Evolutionary conservation across 257 asterid genomes (phyloP).

Genomic region (Fraxinus pennsylvanica): DNA sequence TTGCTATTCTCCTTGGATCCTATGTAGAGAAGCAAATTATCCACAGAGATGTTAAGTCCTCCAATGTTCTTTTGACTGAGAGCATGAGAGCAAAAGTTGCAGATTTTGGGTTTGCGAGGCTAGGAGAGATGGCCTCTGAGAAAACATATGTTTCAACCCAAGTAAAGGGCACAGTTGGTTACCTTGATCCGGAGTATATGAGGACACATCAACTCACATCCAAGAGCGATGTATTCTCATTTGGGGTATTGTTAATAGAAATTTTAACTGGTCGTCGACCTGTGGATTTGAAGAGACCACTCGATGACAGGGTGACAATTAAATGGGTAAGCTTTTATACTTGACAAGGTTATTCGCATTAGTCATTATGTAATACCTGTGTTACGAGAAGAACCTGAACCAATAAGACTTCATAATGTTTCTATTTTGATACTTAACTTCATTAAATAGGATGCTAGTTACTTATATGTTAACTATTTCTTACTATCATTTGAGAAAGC

Average conservation of each 20-base stretch:
- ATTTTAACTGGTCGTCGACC: slow-evolving; percentile 92
- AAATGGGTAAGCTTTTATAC: slow-evolving; percentile 71
- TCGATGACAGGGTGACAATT: slow-evolving; percentile 76
- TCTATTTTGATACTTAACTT: neutral
- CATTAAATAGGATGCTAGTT: neutral
- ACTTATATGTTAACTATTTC: neutral
- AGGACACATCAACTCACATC: slow-evolving; percentile 78
- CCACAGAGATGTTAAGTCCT: slow-evolving; percentile 97
- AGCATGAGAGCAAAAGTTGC: slow-evolving; percentile 93
- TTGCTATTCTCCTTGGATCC: slow-evolving; percentile 16
- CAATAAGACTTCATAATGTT: neutral
- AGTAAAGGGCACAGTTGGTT: slow-evolving; percentile 96
- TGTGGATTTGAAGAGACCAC: slow-evolving; percentile 68
- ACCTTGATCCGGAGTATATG: slow-evolving; percentile 99
- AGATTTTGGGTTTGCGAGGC: slow-evolving; percentile 92
- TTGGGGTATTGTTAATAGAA: slow-evolving; percentile 80
- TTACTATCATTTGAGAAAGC: neutral
- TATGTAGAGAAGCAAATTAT: slow-evolving; percentile 88
- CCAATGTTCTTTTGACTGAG: slow-evolving; percentile 89
- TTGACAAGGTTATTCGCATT: neutral
- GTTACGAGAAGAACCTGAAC: neutral
- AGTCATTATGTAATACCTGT: neutral
- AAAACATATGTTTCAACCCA: slow-evolving; percentile 79
- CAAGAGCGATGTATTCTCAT: slow-evolving; percentile 94
- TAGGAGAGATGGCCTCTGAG: slow-evolving; percentile 68